Evolutionary conservation across 2,329 filamentous ascomycete species (phyloP), one percentile per base, ranked within the genome.

Genomic region (Capronia coronata): DNA sequence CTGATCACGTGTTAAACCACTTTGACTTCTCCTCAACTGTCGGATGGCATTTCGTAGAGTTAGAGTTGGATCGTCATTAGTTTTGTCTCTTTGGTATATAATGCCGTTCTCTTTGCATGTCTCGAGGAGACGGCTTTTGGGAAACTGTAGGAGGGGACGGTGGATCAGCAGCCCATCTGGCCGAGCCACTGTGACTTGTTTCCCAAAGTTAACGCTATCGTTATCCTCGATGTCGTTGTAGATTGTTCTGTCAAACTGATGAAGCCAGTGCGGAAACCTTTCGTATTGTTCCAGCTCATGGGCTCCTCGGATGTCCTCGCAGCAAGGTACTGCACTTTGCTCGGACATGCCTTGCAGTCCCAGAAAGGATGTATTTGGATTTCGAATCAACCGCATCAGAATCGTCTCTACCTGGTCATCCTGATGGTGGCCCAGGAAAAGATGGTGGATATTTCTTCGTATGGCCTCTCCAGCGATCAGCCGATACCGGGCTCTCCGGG

Each of bases 331-430:
- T 11, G 40, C 23, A 16, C 46, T 49, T 10, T 34, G 39, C 16
- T 42, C 38, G 3, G 35, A 14, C 42, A 62, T 62, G 23, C 57
- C 59, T 46, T 48, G 45, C 8, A 58, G 46, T 11, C 50, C 54
- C 7, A 58, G 48, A 23, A 54, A 52, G 5, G 48, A 49, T 16
- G 32, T 41, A 14, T 23, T 48, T 8, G 48, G 25, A 18, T 55
- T 53, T 13, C 47, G 44, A n/a, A 54, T 43, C 29, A 97, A 67
- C 35, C 93, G 79, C 82, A 89, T 86, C 42, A 97, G 68, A 2
- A 94, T 75, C 0, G 90, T 96, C 69, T 98, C 93, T 48, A 89
- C 85, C 63, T 93, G 87, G 62, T 98, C 93, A 62, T 96, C 90
- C 54, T 78, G 74, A 64, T 98, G 93, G 64, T 98, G 93, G 2